Percentiles rank a stretch among this genome's conserved stretches.
phyloP scores from a whole-genome alignment of 176 grass and related monocot genomes.

The Secale cereale region DNA sequence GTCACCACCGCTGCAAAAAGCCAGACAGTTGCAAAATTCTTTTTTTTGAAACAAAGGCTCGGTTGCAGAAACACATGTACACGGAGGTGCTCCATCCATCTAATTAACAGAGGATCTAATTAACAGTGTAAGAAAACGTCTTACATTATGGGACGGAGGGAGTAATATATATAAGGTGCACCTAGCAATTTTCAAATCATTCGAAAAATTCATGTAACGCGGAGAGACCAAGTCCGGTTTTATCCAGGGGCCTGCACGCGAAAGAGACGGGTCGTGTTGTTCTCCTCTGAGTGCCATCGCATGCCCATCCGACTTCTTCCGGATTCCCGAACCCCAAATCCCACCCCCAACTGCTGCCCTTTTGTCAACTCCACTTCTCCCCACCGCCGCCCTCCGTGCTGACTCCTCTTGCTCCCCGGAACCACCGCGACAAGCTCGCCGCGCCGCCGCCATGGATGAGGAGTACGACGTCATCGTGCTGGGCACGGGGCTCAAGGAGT shows the following conservation, averaged over 20 bases:
- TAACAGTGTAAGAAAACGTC: too few species aligned
- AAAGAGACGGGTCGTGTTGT: constrained; percentile 18
- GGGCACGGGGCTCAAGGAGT: constrained; percentile 96
- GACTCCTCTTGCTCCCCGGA: background rate
- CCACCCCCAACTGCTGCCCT: background rate
- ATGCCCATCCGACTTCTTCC: constrained; percentile 9
- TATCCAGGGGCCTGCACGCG: background rate
- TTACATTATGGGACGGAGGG: too few species aligned
- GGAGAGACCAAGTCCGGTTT: too few species aligned
- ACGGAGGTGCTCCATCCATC: too few species aligned
- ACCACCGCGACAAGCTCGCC: background rate
- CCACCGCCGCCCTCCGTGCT: background rate
- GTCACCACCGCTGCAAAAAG: too few species aligned
- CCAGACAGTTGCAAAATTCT: too few species aligned
- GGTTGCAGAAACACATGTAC: too few species aligned
- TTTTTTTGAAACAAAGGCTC: too few species aligned
- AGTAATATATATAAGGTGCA: too few species aligned
- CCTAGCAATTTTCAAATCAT: too few species aligned
- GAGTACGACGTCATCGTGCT: constrained; percentile 98
- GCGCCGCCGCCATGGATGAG: constrained; percentile 66
- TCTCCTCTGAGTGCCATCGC: constrained; percentile 6
- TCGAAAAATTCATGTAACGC: too few species aligned
- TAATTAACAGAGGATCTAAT: too few species aligned
- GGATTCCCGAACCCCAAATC: constrained; percentile 8
- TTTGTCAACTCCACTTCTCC: constrained; percentile 39